These are phyloP conservation scores for Domatiomyces catenatus DNA, from an alignment of 2,329 filamentous ascomycete species.

Conservation along the genomic window DNA sequence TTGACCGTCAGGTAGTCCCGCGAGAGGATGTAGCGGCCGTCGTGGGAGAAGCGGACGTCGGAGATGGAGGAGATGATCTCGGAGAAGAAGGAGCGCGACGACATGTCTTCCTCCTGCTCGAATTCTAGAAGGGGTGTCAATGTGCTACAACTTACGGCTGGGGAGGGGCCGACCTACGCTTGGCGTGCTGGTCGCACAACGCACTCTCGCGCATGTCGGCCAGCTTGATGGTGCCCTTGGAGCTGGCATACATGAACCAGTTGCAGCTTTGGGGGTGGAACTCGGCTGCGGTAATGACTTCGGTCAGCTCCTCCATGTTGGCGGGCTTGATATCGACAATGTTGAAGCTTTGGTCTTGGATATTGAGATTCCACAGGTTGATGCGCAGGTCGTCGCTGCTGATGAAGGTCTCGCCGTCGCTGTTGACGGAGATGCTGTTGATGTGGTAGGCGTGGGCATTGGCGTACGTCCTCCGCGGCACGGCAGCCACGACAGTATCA, in stretches of 20 bases:
- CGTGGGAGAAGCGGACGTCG: conserved; percentile 82
- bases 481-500: conserved; percentile 92
- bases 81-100: conserved; percentile 95
- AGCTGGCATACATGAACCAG: conserved; percentile 99
- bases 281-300: conserved; percentile 95
- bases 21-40: conserved; percentile 92
- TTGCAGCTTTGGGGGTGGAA: conserved; percentile 97
- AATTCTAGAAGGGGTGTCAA: conserved; percentile 50
- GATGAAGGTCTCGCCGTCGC: conserved; percentile 97
- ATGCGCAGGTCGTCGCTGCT: conserved; percentile 95
- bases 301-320: conserved; percentile 98
- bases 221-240: conserved; percentile 96
- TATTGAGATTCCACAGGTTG: conserved; percentile 98
- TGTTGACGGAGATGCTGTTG: conserved; percentile 99
- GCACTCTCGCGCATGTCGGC: conserved; percentile 97
- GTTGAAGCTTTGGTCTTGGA: conserved; percentile 99
- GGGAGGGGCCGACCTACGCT: conserved; percentile 48
- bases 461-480: conserved; percentile 88
- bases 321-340: conserved; percentile 99
- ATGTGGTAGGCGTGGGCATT: conserved; percentile 99
- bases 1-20: conserved; percentile 97
- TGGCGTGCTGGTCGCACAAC: conserved; percentile 86
- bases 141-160: background rate
- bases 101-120: conserved; percentile 95
- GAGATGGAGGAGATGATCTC: conserved; percentile 99